A percentile compares a stretch with the other conserved stretches of the same genome.
Evolutionary conservation across 192 early-diverging fungal genomes (phyloP).

Genomic region (Paraglomus occultum): DNA sequence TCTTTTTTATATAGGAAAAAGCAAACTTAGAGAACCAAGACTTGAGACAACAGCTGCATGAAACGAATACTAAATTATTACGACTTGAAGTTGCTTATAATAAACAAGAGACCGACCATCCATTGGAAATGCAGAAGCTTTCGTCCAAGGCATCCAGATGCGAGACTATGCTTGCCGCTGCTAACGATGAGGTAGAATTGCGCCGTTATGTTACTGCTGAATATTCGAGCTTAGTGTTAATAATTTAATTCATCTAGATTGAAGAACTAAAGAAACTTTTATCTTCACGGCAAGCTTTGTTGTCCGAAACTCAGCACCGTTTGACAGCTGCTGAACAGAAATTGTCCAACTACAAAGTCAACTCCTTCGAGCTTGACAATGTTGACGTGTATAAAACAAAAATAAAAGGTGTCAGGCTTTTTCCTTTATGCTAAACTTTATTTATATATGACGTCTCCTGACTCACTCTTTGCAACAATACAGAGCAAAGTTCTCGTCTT

Average conservation of each 20-base stretch:
- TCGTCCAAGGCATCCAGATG: background rate
- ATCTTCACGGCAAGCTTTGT: background rate
- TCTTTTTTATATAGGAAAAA: no score
- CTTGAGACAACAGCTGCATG: no score
- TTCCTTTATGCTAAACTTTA: background rate
- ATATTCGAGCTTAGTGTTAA: background rate
- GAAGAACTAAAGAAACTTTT: background rate
- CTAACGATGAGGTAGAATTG: conserved; percentile 13
- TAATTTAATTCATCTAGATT: conserved; percentile 1
- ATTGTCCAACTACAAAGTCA: background rate
- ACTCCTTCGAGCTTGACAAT: conserved; percentile 3
- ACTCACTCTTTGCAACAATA: background rate
- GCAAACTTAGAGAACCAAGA: no score
- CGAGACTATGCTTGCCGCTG: background rate
- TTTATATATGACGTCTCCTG: background rate
- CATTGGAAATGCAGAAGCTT: no score
- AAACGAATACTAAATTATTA: no score
- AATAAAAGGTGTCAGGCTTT: background rate
- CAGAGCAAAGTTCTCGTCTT: conserved; percentile 4
- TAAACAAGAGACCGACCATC: no score
- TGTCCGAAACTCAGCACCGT: conserved; percentile 1
- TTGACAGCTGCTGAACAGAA: conserved; percentile 9
- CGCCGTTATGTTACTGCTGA: background rate
- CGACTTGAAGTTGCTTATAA: no score
- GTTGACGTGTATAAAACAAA: background rate